Conservation (phyloP, 192 early-diverging fungal species). For the Umbelopsis sp. region DNA sequence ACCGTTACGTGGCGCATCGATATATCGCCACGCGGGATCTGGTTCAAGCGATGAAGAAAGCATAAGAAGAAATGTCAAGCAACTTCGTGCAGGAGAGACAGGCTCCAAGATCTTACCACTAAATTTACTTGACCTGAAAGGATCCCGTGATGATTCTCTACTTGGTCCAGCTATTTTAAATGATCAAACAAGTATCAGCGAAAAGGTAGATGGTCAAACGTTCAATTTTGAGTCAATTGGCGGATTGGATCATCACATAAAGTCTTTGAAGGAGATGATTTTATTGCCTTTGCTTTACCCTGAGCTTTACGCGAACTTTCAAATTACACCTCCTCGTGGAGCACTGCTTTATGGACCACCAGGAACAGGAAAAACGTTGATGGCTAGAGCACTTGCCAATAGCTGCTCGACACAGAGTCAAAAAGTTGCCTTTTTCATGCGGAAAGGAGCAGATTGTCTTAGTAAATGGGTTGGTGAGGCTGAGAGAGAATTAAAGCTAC, state of each 20-base stretch:
- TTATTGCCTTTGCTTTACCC: slow-evolving; percentile 75
- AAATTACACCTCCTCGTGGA: slow-evolving; percentile 63
- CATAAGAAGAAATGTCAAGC: neutral
- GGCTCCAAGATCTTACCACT: slow-evolving; percentile 13
- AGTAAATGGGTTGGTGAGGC: slow-evolving; percentile 79
- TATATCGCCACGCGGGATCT: neutral
- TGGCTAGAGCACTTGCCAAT: slow-evolving; percentile 55
- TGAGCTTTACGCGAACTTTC: slow-evolving; percentile 59
- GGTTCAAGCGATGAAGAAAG: slow-evolving; percentile 20
- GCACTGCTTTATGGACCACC: slow-evolving; percentile 74
- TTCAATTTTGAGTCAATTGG: slow-evolving; percentile 51
- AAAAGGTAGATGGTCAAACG: slow-evolving; percentile 19
- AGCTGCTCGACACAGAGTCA: slow-evolving; percentile 45
- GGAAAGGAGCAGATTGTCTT: slow-evolving; percentile 72
- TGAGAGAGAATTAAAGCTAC: slow-evolving; percentile 62
- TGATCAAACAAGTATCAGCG: slow-evolving; percentile 1
- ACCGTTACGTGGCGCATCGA: neutral
- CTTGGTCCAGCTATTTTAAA: slow-evolving; percentile 6
- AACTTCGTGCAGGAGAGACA: slow-evolving; percentile 4
- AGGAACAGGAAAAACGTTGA: slow-evolving; percentile 75
- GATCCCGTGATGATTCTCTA: neutral
- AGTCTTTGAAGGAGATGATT: slow-evolving; percentile 77
- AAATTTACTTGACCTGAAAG: neutral
- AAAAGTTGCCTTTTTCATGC: slow-evolving; percentile 72
- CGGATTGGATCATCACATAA: slow-evolving; percentile 57